Conservation (phyloP, 495 filamentous ascomycete species). For the Lasiosphaeria ovina region DNA sequence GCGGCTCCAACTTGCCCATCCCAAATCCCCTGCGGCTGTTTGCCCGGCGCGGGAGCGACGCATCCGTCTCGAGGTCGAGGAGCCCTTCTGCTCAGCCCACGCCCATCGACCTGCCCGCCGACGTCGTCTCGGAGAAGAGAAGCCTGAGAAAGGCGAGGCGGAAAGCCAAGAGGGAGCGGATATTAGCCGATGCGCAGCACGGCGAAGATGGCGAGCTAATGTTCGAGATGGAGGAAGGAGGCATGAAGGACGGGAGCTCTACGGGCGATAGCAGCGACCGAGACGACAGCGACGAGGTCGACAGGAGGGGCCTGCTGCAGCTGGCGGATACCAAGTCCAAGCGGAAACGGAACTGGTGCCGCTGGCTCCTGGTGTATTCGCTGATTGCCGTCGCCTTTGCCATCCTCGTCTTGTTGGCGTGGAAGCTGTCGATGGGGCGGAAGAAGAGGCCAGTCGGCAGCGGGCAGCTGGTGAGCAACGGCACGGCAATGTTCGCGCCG, state of each 20-base stretch:
- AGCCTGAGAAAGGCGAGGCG: slow-evolving; percentile 38
- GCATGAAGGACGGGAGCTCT: slow-evolving; percentile 61
- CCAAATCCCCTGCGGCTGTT: slow-evolving; percentile 46
- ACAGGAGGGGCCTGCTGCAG: slow-evolving; percentile 45
- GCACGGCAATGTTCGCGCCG: slow-evolving; percentile 79
- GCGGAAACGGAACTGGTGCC: slow-evolving; percentile 43
- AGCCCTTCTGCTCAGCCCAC: slow-evolving; percentile 30
- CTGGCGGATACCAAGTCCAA: slow-evolving; percentile 44
- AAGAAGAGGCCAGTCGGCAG: slow-evolving; percentile 20
- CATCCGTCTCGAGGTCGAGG: slow-evolving; percentile 26
- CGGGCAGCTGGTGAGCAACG: slow-evolving; percentile 60
- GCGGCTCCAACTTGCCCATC: slow-evolving; percentile 44
- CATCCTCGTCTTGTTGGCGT: slow-evolving; percentile 49
- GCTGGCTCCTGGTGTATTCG: slow-evolving; percentile 53
- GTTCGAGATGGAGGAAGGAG: slow-evolving; percentile 86
- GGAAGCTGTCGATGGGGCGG: slow-evolving; percentile 46
- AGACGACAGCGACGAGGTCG: slow-evolving; percentile 53
- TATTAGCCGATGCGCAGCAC: slow-evolving; percentile 48
- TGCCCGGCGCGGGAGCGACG: slow-evolving; percentile 33
- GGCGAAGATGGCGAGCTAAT: slow-evolving; percentile 74
- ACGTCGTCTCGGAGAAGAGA: slow-evolving; percentile 51
- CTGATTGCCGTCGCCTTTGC: slow-evolving; percentile 51
- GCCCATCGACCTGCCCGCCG: slow-evolving; percentile 25
- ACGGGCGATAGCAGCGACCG: slow-evolving; percentile 55
- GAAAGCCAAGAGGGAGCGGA: slow-evolving; percentile 47